Evolutionary conservation across 306 rosid genomes (phyloP).

Genomic region (Rosa rugosa): DNA sequence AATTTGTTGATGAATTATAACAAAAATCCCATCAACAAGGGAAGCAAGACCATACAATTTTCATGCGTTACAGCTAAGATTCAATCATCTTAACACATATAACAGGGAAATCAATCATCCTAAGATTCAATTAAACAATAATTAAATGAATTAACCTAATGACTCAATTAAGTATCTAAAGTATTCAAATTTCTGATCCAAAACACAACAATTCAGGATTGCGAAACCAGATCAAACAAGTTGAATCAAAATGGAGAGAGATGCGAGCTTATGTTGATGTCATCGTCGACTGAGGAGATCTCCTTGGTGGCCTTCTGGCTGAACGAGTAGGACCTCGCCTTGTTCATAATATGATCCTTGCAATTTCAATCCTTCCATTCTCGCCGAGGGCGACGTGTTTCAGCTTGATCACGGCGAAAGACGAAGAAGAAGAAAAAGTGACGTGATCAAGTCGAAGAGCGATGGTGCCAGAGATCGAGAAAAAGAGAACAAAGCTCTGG

Average conservation of each 20-base stretch:
- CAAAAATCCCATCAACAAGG: no score
- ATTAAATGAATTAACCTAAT: neutral
- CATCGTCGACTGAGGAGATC: constrained; percentile 70
- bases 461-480: no score
- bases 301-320: constrained; percentile 68
- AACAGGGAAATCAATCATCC: neutral
- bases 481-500: no score
- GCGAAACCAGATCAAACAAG: neutral
- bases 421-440: no score
- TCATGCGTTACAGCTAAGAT: no score
- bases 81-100: neutral
- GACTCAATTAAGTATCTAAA: neutral
- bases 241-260: neutral
- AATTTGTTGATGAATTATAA: no score
- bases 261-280: constrained; percentile 50
- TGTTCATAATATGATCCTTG: constrained; percentile 84
- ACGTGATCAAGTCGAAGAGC: no score
- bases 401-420: neutral
- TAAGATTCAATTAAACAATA: neutral
- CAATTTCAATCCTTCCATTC: constrained; percentile 7
- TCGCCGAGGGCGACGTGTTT: neutral
- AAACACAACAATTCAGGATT: neutral
- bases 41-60: no score
- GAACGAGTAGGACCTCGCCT: constrained; percentile 93
- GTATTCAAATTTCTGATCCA: neutral